Percentiles rank a stretch among this genome's conserved stretches.
Evolutionary conservation across 23 red algal genomes (phyloP).

Genomic region (Cyanidium caldarium): DNA sequence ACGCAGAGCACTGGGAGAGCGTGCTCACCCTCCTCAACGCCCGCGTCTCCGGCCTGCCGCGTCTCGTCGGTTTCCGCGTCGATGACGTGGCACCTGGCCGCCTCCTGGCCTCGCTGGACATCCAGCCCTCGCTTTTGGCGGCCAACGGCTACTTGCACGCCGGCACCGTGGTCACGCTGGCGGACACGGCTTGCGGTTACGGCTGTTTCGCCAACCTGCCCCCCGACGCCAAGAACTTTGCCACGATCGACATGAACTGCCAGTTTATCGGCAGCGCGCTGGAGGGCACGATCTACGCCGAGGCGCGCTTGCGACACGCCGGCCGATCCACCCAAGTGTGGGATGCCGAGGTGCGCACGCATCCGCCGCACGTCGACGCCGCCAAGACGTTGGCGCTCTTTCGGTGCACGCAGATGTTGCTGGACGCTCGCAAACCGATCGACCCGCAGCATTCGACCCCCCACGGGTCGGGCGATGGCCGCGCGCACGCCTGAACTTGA

Average conservation of each 20-base stretch:
- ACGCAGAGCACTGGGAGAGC: background rate
- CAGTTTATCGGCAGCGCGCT: conserved; percentile 15
- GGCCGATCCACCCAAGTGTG: conserved; percentile 10
- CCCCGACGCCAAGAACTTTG: conserved; percentile 8
- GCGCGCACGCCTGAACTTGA: no score
- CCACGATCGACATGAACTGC: background rate
- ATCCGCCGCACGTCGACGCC: background rate
- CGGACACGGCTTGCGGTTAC: conserved; percentile 17
- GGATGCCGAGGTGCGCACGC: conserved; percentile 7
- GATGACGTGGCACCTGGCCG: background rate
- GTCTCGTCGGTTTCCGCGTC: background rate
- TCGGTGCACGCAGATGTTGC: conserved; percentile 15
- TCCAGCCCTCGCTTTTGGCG: background rate
- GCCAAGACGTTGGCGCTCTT: conserved; percentile 5
- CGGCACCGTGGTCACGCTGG: conserved; percentile 2
- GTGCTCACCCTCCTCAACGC: background rate
- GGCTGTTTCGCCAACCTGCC: conserved; percentile 1
- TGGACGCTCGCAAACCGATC: no score
- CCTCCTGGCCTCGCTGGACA: background rate
- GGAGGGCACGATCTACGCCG: background rate
- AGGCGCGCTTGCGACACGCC: conserved; percentile 2
- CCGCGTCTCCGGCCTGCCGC: background rate
- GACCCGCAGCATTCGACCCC: no score
- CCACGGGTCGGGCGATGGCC: no score
- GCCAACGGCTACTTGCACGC: conserved; percentile 14